A percentile compares a stretch with the other conserved stretches of the same genome.
These are phyloP conservation scores for Pontederia crassipes DNA, from an alignment of 176 grass and related monocot genomes.

Conservation along the genomic window DNA sequence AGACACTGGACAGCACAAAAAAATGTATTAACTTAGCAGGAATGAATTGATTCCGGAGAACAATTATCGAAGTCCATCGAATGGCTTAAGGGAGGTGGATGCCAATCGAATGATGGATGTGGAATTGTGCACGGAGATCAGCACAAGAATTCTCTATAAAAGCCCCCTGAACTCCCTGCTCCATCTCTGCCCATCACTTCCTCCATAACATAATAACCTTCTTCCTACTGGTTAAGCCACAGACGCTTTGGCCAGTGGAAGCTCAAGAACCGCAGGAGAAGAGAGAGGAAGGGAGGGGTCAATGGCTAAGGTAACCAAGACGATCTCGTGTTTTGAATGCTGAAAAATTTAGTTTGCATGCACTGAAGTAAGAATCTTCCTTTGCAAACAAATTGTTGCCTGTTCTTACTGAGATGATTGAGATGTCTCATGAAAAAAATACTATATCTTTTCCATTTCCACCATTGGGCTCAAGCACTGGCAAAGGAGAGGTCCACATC, in stretches of 20 bases:
- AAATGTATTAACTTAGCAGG: background rate
- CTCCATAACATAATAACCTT: background rate
- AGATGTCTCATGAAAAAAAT: background rate
- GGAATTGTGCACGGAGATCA: background rate
- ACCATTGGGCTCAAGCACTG: background rate
- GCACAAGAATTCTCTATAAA: background rate
- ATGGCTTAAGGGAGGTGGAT: too few species aligned
- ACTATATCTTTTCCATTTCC: too few species aligned
- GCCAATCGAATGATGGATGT: too few species aligned
- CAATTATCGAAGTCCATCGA: too few species aligned
- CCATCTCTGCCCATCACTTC: background rate
- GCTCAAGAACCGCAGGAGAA: too few species aligned
- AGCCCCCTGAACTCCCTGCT: background rate
- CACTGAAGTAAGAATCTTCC: too few species aligned
- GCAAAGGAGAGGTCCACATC: background rate
- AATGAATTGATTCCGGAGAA: background rate
- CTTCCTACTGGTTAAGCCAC: background rate
- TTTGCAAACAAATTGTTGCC: too few species aligned
- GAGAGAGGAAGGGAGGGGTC: background rate
- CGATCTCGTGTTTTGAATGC: too few species aligned
- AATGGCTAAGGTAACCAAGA: slow-evolving; percentile 2
- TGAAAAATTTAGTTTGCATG: too few species aligned
- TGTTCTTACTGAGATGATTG: too few species aligned
- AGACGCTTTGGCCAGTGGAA: background rate
- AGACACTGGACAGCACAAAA: background rate